These are phyloP conservation scores for Clitoria ternatea DNA, from an alignment of 306 rosid genomes.

Conservation along the genomic window DNA sequence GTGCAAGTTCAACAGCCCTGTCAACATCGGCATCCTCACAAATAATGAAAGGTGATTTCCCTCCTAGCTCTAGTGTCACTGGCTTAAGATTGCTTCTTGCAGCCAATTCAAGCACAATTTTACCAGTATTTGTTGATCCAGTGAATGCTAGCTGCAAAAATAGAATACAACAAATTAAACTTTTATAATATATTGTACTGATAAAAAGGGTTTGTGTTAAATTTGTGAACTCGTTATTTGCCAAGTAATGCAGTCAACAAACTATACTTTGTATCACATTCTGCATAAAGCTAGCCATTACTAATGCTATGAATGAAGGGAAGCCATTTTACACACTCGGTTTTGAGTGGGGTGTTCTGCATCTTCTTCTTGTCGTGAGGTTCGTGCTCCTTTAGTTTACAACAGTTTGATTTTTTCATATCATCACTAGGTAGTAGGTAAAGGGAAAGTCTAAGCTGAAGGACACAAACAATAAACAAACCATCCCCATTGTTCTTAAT, in stretches of 20 bases:
- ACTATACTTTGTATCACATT: too few relatives aligned
- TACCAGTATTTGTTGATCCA: constrained; percentile 82
- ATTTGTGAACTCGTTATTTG: too few relatives aligned
- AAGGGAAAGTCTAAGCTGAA: neutral
- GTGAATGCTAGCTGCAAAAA: constrained; percentile 79
- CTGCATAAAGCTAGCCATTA: too few relatives aligned
- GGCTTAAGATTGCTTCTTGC: constrained; percentile 89
- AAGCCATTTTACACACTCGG: too few relatives aligned
- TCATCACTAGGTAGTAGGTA: neutral
- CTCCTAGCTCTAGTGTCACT: constrained; percentile 91
- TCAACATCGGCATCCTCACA: constrained; percentile 82
- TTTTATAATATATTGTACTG: neutral
- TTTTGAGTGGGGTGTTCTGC: too few relatives aligned
- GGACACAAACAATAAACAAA: neutral
- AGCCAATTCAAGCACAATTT: constrained; percentile 65
- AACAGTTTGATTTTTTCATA: too few relatives aligned
- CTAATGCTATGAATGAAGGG: too few relatives aligned
- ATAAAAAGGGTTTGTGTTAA: constrained; percentile 3
- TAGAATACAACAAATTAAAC: neutral
- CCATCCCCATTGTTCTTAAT: neutral
- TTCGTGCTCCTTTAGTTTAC: too few relatives aligned
- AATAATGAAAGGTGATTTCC: constrained; percentile 91
- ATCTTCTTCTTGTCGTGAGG: too few relatives aligned
- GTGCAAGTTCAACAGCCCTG: constrained; percentile 85
- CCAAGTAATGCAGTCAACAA: too few relatives aligned